Conservation (phyloP, 139 green algal species). For the Coccomyxa sp. region DNA sequence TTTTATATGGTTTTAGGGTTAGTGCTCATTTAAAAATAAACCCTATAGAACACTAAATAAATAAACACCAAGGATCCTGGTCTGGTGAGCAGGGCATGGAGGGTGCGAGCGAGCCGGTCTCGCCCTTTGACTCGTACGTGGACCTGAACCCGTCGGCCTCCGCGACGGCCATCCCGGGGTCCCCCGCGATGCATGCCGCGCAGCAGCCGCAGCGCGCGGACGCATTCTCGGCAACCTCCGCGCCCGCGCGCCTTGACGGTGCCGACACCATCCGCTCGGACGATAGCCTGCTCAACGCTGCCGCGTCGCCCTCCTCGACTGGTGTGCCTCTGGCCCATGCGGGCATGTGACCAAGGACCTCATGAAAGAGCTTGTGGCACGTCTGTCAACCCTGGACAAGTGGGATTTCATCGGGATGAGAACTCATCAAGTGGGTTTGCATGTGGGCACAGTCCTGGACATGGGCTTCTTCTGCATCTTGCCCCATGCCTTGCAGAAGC, state of each 20-base stretch:
- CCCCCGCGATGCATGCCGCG: background rate
- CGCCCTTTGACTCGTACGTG: constrained; percentile 16
- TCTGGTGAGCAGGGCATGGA: constrained; percentile 9
- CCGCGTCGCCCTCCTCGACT: background rate
- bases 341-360: no score
- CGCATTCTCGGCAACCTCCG: background rate
- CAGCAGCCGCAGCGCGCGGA: background rate
- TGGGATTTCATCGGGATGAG: no score
- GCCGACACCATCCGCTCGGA: background rate
- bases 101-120: constrained; percentile 5
- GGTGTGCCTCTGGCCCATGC: background rate
- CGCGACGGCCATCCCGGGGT: background rate
- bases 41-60: no score
- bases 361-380: no score
- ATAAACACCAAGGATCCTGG: no score
- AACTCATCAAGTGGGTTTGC: no score
- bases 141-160: background rate
- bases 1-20: no score
- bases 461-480: no score
- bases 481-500: no score
- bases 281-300: background rate
- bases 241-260: background rate
- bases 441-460: no score
- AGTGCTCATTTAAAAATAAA: no score
- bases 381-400: no score